phyloP scores from a whole-genome alignment of 1,284 basidiomycete species.

The Cryptococcus depauperatus region DNA sequence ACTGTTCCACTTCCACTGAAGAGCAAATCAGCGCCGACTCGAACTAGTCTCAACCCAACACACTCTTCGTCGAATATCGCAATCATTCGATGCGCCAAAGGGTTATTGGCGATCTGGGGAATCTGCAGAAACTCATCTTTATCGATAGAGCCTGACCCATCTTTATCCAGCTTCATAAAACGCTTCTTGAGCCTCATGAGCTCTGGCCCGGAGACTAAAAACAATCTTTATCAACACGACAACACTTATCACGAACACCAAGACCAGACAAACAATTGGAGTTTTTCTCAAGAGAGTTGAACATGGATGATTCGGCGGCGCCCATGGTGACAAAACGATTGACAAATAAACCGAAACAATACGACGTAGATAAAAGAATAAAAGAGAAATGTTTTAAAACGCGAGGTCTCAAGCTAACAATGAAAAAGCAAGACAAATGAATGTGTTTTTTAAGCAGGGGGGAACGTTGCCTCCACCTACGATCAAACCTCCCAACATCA shows the following conservation, averaged over 20 bases:
- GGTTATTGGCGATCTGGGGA: constrained; percentile 97
- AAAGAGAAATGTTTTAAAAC: no score
- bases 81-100: constrained; percentile 93
- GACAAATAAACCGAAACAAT: no score
- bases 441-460: no score
- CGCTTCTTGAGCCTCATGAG: constrained; percentile 92
- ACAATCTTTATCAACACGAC: constrained; percentile 77
- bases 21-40: neutral
- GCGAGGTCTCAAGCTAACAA: no score
- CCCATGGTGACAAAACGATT: constrained; percentile 37
- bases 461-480: no score
- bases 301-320: constrained; percentile 44
- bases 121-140: constrained; percentile 98
- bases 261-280: constrained; percentile 46
- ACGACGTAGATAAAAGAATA: no score
- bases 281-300: constrained; percentile 44
- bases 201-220: constrained; percentile 77
- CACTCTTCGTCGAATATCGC: constrained; percentile 99
- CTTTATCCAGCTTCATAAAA: constrained; percentile 99
- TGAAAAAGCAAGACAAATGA: no score
- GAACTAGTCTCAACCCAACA: no score
- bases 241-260: constrained; percentile 92
- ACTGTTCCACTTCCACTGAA: constrained; percentile 89
- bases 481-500: no score
- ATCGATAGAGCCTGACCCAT: constrained; percentile 95